Base-by-base conservation (phyloP, 1,139 yeast genomes). In the Scheffersomyces lignicola region DNA sequence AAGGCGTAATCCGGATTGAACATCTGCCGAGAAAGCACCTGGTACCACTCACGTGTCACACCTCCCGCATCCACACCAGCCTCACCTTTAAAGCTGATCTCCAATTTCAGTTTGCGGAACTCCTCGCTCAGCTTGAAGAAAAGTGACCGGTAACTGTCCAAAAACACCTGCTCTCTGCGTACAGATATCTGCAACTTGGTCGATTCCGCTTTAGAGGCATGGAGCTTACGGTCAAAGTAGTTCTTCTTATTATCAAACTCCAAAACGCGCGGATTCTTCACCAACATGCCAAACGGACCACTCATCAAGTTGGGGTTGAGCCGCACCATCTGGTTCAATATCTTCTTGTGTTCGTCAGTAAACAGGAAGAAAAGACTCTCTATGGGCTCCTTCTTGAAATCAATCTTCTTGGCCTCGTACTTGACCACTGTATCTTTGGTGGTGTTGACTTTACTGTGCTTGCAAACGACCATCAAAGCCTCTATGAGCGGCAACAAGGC, bases 41-140 rank as follows among this genome's bases (percentile, higher is more conserved):
- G 97, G 53, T 83, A 90, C 98, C 98, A 94, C 58, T 94, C 99
- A 52, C 98, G 73, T 0, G 97, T 88, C 15, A 94, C 83, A 34
- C 99, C 99, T 48, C 99, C 99, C 3, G 97, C 98, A 69, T 94
- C 99, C 33, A 92, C 87, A 47, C 98, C 99, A 39, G 86, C 85
- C 57, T 94, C 99, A 3, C 96, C 96, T 48, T 82, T 83, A 65
- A 94, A 94, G 21, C 75, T 76, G 29, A 94, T 80, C 37, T 85
- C 92, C 47, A 92, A 66, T 44, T 83, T 81, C 4, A 92, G 76
- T 35, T 78, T 73, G 49, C 82, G 78, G 54, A 90, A 80, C 41
- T 86, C 95, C 10, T 82, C 86, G 24, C 80, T 77, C 1, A 86
- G 66, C 51, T 88, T 89, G 70, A 84, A 89, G 54, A 88, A 88